phyloP scores from a whole-genome alignment of 169 alveolate genomes.

The Plasmodium knowlesi region DNA sequence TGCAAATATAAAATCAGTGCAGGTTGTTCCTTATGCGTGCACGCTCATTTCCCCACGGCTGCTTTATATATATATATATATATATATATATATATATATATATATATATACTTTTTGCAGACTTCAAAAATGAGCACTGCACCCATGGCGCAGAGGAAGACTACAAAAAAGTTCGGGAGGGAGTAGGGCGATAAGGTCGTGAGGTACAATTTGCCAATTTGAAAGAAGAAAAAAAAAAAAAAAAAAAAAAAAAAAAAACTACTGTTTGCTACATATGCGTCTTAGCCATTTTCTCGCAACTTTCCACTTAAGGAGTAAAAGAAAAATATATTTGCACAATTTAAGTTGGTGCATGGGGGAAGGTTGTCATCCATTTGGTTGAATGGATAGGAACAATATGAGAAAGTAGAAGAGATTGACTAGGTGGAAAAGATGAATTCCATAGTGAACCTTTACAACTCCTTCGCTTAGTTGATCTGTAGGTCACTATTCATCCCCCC shows the following conservation, averaged over 20 bases:
- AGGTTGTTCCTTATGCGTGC: not conserved
- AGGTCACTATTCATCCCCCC: not conserved
- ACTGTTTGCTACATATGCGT: not conserved
- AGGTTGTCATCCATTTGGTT: not conserved
- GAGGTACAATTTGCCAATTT: not conserved
- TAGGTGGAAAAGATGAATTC: not conserved
- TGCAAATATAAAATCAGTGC: not conserved
- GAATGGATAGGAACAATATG: not conserved
- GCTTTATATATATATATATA: too few relatives aligned
- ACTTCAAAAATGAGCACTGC: not conserved
- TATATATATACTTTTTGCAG: not conserved
- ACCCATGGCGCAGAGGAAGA: not conserved
- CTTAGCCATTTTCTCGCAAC: not conserved
- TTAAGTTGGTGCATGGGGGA: not conserved
- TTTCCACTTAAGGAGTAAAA: not conserved
- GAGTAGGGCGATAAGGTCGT: not conserved
- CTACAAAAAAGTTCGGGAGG: not conserved
- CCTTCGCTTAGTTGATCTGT: not conserved
- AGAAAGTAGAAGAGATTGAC: not conserved
- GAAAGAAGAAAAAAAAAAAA: not conserved
- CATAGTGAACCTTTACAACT: not conserved
- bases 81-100: too few relatives aligned
- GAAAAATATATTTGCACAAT: not conserved
- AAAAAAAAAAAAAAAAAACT: not conserved
- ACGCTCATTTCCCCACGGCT: not conserved